These are phyloP conservation scores for Alternaria infectoria DNA, from an alignment of 2,329 filamentous ascomycete genomes.

Conservation along the genomic window DNA sequence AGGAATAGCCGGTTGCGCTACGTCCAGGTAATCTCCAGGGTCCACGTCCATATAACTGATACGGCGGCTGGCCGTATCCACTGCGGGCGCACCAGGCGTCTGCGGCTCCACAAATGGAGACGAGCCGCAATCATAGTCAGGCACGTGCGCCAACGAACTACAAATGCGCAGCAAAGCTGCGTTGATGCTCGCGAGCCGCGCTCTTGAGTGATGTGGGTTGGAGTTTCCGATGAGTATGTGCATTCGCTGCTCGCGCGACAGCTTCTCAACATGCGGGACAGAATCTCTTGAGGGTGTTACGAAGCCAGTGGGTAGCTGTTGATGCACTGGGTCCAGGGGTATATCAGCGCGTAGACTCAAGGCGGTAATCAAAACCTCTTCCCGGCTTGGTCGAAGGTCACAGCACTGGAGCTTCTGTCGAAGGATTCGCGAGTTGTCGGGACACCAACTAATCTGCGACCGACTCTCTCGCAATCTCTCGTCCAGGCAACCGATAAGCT, in stretches of 20 bases:
- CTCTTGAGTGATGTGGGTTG: constrained; percentile 31
- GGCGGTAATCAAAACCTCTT: constrained; percentile 46
- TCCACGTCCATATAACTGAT: constrained; percentile 50
- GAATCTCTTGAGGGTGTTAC: constrained; percentile 45
- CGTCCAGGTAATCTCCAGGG: constrained; percentile 36
- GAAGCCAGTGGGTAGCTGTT: constrained; percentile 42
- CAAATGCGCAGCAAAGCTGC: constrained; percentile 38
- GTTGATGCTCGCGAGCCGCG: constrained; percentile 40
- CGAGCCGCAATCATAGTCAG: constrained; percentile 32
- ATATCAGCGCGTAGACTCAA: constrained; percentile 46
- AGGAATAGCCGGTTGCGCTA: constrained; percentile 38
- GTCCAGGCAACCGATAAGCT: constrained; percentile 41
- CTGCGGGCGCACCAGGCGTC: constrained; percentile 19
- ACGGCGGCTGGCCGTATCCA: constrained; percentile 35
- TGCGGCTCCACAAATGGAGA: constrained; percentile 34
- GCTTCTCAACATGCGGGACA: constrained; percentile 38
- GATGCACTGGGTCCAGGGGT: constrained; percentile 32
- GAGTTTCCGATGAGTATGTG: constrained; percentile 44
- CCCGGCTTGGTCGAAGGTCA: constrained; percentile 44
- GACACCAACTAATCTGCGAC: constrained; percentile 48
- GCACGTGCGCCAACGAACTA: constrained; percentile 18
- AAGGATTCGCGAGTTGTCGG: constrained; percentile 44
- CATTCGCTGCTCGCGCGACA: constrained; percentile 45
- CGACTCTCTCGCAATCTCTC: constrained; percentile 41
- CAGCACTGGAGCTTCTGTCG: constrained; percentile 48